Evolutionary conservation across 2,329 filamentous ascomycete genomes (phyloP).

Genomic region (Diaporthe helianthi): DNA sequence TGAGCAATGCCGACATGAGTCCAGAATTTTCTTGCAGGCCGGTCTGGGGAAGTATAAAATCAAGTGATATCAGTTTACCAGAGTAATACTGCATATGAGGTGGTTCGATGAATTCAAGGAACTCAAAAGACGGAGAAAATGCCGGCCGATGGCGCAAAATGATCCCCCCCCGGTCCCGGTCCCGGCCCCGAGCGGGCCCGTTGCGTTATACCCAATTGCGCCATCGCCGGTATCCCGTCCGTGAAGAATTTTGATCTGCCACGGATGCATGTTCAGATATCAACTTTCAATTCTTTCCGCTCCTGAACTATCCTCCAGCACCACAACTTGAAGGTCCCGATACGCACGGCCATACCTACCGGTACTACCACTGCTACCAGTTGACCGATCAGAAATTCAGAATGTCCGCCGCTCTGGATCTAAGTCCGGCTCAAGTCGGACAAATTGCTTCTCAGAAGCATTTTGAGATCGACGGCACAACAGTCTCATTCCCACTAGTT

Average conservation of each 20-base stretch:
- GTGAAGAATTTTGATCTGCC: not conserved
- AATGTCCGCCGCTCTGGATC: conserved; percentile 18
- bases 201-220: conserved; percentile 23
- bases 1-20: not conserved
- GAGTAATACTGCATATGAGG: not conserved
- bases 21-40: not conserved
- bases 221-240: conserved; percentile 14
- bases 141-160: conserved; percentile 33
- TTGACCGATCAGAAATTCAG: too few relatives aligned
- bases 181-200: conserved; percentile 1
- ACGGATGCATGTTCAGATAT: too few relatives aligned
- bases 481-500: conserved; percentile 29
- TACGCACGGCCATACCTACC: too few relatives aligned
- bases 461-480: conserved; percentile 13
- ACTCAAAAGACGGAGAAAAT: conserved; percentile 32
- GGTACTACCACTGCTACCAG: too few relatives aligned
- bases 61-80: too few relatives aligned
- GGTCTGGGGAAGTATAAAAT: not conserved
- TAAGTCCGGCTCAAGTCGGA: conserved; percentile 24
- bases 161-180: not conserved
- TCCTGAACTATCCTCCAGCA: too few relatives aligned
- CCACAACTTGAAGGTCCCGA: too few relatives aligned
- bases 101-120: not conserved
- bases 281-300: too few relatives aligned
- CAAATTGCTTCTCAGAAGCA: conserved; percentile 30